These are phyloP conservation scores for Boletus sp. DNA, from an alignment of 1,284 basidiomycete genomes.

Conservation along the genomic window DNA sequence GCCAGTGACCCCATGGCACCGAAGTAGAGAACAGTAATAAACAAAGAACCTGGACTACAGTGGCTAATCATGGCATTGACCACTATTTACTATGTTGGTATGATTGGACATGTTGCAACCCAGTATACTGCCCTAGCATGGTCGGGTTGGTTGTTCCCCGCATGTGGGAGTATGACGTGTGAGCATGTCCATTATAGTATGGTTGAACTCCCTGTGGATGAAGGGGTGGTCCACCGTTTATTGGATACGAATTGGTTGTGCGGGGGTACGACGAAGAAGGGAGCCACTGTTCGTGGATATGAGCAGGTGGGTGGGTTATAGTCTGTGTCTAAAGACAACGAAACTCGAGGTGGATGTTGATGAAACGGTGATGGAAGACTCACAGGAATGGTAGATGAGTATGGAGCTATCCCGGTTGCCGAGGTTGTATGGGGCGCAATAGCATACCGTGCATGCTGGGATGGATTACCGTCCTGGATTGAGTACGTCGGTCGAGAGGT, in stretches of 20 bases:
- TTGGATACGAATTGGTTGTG: conserved; percentile 17
- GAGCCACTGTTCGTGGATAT: conserved; percentile 30
- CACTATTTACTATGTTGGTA: conserved; percentile 33
- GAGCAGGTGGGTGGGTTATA: conserved; percentile 15
- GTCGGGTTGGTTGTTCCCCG: conserved; percentile 21
- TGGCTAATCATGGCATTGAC: not conserved
- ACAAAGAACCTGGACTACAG: conserved; percentile 6
- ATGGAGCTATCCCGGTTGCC: conserved; percentile 19
- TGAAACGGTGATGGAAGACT: not conserved
- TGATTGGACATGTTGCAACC: conserved; percentile 29
- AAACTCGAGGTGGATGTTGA: not conserved
- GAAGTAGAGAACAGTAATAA: conserved; percentile 9
- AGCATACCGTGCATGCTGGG: conserved; percentile 23
- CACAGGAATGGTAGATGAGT: conserved; percentile 30
- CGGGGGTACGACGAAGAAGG: conserved; percentile 27
- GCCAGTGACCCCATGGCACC: not conserved
- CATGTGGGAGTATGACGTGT: conserved; percentile 30
- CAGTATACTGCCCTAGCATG: conserved; percentile 28
- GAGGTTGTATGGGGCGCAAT: conserved; percentile 19
- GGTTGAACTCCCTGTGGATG: conserved; percentile 26
- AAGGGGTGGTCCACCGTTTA: conserved; percentile 20
- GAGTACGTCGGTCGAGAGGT: conserved; percentile 35
- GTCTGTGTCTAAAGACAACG: conserved; percentile 17
- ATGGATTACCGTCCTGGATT: conserved; percentile 21
- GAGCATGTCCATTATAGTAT: conserved; percentile 31